Conservation (phyloP, 306 rosid species). For the Quercus engelmannii region DNA sequence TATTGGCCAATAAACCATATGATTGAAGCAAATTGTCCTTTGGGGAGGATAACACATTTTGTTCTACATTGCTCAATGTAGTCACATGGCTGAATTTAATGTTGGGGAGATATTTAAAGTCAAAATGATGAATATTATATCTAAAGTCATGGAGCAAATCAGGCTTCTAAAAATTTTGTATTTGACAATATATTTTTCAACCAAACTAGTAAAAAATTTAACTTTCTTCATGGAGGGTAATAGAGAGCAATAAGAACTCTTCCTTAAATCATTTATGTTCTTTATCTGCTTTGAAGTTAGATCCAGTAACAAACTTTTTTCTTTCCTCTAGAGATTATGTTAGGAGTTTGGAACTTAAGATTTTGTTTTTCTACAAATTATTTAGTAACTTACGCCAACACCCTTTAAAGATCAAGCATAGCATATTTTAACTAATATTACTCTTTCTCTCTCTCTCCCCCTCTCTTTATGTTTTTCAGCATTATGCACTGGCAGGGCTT, state of each 20-base stretch:
- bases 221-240: background rate
- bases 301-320: background rate
- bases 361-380: background rate
- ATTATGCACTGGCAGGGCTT: conserved; percentile 81
- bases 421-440: background rate
- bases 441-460: background rate
- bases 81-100: no score
- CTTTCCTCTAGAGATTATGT: background rate
- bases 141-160: background rate
- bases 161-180: background rate
- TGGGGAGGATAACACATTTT: no score
- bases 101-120: background rate
- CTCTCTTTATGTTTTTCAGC: conserved; percentile 43
- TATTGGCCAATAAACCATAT: no score
- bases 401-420: background rate
- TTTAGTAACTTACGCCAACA: background rate
- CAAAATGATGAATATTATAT: background rate
- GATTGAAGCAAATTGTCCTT: no score
- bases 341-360: background rate
- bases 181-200: background rate
- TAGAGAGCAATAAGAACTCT: background rate
- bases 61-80: no score
- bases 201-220: background rate
- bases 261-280: background rate
- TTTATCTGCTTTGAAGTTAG: background rate